Base-by-base conservation (phyloP, 2,329 filamentous ascomycete species). In the Colletotrichum sp. region DNA sequence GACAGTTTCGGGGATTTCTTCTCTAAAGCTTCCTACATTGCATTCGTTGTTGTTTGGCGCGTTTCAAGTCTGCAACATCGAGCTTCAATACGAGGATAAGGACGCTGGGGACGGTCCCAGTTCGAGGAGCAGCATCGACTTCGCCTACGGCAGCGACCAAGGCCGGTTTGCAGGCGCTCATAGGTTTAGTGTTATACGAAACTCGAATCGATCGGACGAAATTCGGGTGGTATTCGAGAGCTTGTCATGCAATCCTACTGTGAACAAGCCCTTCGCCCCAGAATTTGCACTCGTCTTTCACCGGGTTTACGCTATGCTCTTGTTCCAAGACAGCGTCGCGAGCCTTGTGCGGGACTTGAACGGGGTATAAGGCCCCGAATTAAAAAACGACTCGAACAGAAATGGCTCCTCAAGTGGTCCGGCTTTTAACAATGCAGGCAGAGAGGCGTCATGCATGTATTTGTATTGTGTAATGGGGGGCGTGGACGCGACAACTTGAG, bases 121-220 rank as follows among this genome's bases (percentile, higher is more conserved):
- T 28, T 16, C 71, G 1, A 76, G 80, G 13, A 83, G 82, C 36
- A 79, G 79, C 34, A 60, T 83, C 10, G 83, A 84, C 73, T 79
- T 83, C 60, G 77, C 78, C 0, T 84, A 81, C 21, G 82, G 83
- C 2, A 81, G 77, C 16, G 79, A 82, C 24, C 52, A 76, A 63
- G 63, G 66, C 0, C 26, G 16, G 0, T 84, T 84, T n/a, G 78
- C 79, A 0, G 83, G 83, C 0, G 80, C 80, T 4, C 83, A 84
- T 64, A 78, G 82, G 3, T 82, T 84, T 28, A 79, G 78, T 9
- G 71, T 84, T 6, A 71, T 80, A 4, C 77, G 82, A 8, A 57
- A 72, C 4, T 24, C 15, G 5, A 34, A n/a, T 1, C 18, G 44
- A 21, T 30, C 62, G 15, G 13, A 16, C 9, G 24, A 4, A 1